Conservation (phyloP, 441 rosid genomes). For the Macaranga tanarius region DNA sequence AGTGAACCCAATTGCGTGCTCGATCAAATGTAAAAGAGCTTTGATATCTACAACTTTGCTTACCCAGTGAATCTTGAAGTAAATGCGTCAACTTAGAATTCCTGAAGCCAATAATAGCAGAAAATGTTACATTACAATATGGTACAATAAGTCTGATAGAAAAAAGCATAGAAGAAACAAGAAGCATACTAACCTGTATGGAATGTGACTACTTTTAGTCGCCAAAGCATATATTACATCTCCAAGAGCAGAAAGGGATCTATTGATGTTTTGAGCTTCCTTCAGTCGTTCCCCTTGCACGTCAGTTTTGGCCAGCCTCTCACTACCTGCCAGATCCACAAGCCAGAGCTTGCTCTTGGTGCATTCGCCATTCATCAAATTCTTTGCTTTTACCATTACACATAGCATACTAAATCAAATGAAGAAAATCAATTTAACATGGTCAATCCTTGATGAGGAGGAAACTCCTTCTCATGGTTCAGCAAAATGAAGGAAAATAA, state of each 20-base stretch:
- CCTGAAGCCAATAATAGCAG: conserved; percentile 39
- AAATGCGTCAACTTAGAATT: conserved; percentile 92
- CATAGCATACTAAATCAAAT: conserved; percentile 67
- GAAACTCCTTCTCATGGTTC: conserved; percentile 4
- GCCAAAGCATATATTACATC: conserved; percentile 84
- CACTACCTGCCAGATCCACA: conserved; percentile 95
- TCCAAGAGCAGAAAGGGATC: conserved; percentile 91
- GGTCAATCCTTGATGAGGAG: conserved; percentile 10
- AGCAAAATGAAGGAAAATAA: conserved; percentile 7
- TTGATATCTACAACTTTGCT: neutral
- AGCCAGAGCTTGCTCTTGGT: conserved; percentile 95
- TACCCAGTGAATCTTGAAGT: conserved; percentile 93
- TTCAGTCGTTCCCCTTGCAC: conserved; percentile 86
- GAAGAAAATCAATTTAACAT: neutral
- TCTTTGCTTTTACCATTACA: conserved; percentile 78
- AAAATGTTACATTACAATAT: neutral
- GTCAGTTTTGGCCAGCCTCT: conserved; percentile 81
- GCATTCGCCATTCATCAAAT: conserved; percentile 72
- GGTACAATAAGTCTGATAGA: neutral
- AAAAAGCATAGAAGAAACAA: neutral
- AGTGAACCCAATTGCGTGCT: too few species aligned
- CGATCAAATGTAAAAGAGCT: neutral
- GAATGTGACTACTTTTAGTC: conserved; percentile 76
- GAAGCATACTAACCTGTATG: conserved; percentile 53
- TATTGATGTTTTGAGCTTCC: conserved; percentile 85